These are phyloP conservation scores for Raffaelea deltoideospora DNA, from an alignment of 2,329 filamentous ascomycete genomes.

Conservation along the genomic window DNA sequence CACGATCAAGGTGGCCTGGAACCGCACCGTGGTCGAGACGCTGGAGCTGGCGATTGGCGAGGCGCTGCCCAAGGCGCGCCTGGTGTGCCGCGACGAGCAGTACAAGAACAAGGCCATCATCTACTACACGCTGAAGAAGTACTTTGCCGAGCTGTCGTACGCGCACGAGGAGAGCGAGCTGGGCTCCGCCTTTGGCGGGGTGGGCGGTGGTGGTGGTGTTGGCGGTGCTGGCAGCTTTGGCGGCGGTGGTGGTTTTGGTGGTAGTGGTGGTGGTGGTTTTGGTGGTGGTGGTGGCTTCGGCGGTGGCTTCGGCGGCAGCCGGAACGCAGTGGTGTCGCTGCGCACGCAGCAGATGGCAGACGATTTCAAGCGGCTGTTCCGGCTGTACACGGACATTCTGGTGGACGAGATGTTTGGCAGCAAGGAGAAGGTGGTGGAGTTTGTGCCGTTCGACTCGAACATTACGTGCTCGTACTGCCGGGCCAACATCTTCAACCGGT, in stretches of 20 bases:
- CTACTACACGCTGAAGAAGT: slow-evolving; percentile 74
- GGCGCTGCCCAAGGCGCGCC: slow-evolving; percentile 71
- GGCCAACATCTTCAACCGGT: slow-evolving; percentile 93
- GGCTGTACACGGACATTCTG: slow-evolving; percentile 62
- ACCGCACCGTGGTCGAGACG: slow-evolving; percentile 83
- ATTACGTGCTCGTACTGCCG: slow-evolving; percentile 93
- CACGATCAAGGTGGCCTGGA: slow-evolving; percentile 98
- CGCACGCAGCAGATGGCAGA: slow-evolving; percentile 52
- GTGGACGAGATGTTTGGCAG: slow-evolving; percentile 74
- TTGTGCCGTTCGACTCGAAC: slow-evolving; percentile 71
- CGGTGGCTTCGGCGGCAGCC: slow-evolving; percentile 18
- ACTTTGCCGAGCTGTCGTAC: slow-evolving; percentile 46
- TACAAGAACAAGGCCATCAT: slow-evolving; percentile 98
- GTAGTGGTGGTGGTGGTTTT: neutral
- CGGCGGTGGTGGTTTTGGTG: neutral
- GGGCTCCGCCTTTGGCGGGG: slow-evolving; percentile 26
- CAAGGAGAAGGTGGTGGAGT: slow-evolving; percentile 58
- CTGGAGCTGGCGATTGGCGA: slow-evolving; percentile 74
- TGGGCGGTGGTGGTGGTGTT: neutral
- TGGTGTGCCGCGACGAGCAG: slow-evolving; percentile 93
- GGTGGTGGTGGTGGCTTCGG: neutral
- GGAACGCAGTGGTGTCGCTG: slow-evolving; percentile 21
- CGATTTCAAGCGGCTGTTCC: slow-evolving; percentile 72
- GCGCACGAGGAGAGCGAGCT: slow-evolving; percentile 30
- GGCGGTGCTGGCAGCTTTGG: neutral